Evolutionary conservation across 2,329 filamentous ascomycete species (phyloP), one percentile per base, ranked within the genome.

Genomic region (Camillea tinctor): DNA sequence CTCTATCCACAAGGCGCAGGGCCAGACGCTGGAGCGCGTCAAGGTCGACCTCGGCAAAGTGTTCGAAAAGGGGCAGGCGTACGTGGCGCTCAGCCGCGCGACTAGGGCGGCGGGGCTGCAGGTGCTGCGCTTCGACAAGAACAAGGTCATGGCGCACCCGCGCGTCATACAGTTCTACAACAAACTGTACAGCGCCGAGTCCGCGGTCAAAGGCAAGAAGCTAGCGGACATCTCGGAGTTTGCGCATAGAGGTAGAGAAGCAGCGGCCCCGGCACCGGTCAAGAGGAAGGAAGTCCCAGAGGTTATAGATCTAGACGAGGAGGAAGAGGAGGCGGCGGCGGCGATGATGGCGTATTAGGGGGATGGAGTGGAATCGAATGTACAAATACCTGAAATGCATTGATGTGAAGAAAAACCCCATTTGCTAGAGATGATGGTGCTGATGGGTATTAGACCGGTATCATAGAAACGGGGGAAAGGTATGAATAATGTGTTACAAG

Each of bases 1-100:
- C 20, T 97, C 93, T 1, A 99, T 99, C 61, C 95, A 99, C 80
- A 99, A 99, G 77, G 95, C 95, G 0, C 94, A 98, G 73, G 94
- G 94, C 1, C 94, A 98, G 74, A 98, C 94, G 1, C 79, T 97
- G 23, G 93, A 96, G 71, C 84, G 94, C 55, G 95, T 99, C 61
- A 96, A 96, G 72, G 95, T 99, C 23, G 93, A 99, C 72, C 81
- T 99, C 0, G 91, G 92, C 26, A 90, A 87, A 63, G 91, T 97
- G 1, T 99, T 99, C 69, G 95, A 99, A 74, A 97, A 97, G 75
- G 95, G 95, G 0, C 95, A 99, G 75, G 95, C 95, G 5, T 99
- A 99, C 72, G 95, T 99, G 55, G 95, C 95, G 55, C 85, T 99
- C 15, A 96, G 92, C 80, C 91, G 95, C 76, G 95, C 95, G 15